Percentiles rank a stretch among this genome's conserved stretches.
Conservation (phyloP, 139 green algal genomes). For the Chlamydomonas sp. region DNA sequence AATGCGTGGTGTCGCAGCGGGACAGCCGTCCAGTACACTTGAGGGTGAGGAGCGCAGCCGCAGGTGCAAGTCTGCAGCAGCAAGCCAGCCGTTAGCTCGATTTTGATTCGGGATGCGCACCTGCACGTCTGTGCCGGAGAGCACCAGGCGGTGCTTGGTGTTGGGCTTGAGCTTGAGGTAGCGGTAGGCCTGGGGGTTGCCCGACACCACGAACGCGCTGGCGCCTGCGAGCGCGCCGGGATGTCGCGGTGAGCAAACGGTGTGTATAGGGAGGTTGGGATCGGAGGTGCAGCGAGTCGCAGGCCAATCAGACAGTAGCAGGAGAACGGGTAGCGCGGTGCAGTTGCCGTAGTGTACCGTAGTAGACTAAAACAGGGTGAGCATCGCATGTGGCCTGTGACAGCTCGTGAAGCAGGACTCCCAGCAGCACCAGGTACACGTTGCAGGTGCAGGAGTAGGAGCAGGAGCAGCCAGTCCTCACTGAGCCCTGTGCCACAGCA, state of each 20-base stretch:
- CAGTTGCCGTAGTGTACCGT: neutral
- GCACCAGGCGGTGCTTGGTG: constrained; percentile 56
- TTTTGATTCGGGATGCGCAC: neutral
- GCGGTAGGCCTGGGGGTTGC: constrained; percentile 64
- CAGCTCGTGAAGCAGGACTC: neutral
- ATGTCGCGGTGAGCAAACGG: no score
- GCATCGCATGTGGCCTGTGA: no score
- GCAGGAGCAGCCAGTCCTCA: neutral
- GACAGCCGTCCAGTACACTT: no score
- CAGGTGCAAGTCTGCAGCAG: no score
- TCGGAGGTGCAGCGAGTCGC: no score
- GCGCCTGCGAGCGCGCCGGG: constrained; percentile 19
- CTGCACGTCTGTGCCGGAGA: constrained; percentile 71
- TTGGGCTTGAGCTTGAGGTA: constrained; percentile 70
- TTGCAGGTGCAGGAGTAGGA: neutral
- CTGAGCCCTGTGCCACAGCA: no score
- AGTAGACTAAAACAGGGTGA: neutral
- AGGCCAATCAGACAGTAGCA: no score
- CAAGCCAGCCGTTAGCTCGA: no score
- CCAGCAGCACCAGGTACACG: neutral
- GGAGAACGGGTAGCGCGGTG: neutral
- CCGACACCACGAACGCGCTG: constrained; percentile 68
- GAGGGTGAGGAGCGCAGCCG: no score
- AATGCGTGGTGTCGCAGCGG: no score
- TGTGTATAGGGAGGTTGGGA: no score